phyloP scores from a whole-genome alignment of 176 grass and related monocot genomes.

The Chloris gayana region DNA sequence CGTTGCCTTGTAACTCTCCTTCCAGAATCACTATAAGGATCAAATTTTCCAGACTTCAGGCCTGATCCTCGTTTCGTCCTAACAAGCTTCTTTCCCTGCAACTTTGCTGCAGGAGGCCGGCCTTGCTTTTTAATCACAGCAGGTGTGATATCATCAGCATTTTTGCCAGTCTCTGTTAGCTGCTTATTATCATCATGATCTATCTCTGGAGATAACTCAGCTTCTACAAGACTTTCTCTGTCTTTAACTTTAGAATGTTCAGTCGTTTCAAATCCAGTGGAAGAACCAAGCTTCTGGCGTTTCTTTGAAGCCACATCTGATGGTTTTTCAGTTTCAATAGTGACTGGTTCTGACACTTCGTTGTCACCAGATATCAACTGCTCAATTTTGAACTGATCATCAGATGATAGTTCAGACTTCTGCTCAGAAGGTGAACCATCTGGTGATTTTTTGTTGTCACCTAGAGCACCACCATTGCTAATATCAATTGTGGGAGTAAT shows the following conservation, averaged over 20 bases:
- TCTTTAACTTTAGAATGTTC: conserved; percentile 38
- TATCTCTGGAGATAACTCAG: conserved; percentile 30
- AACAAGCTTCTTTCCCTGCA: conserved; percentile 46
- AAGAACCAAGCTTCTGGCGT: conserved; percentile 25
- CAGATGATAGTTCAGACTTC: conserved; percentile 40
- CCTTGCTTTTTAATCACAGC: conserved; percentile 49
- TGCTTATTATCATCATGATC: conserved; percentile 40
- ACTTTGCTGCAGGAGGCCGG: conserved; percentile 35
- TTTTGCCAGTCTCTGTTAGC: conserved; percentile 33
- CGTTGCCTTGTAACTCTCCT: conserved; percentile 41
- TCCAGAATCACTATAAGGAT: conserved; percentile 43
- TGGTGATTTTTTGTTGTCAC: conserved; percentile 40
- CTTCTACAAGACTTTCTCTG: conserved; percentile 22
- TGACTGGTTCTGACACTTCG: conserved; percentile 37
- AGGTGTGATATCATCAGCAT: conserved; percentile 29
- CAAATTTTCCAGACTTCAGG: conserved; percentile 47
- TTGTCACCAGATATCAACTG: conserved; percentile 42
- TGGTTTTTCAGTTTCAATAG: conserved; percentile 35
- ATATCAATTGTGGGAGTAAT: conserved; percentile 31
- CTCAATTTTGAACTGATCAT: conserved; percentile 38
- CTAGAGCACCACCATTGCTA: conserved; percentile 45
- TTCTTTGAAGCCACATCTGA: conserved; percentile 46
- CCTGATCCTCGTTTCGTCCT: conserved; percentile 33
- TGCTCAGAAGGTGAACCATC: conserved; percentile 52
- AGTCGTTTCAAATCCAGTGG: conserved; percentile 22